phyloP scores from a whole-genome alignment of 2,329 filamentous ascomycete genomes.

The Neofusicoccum parvum region DNA sequence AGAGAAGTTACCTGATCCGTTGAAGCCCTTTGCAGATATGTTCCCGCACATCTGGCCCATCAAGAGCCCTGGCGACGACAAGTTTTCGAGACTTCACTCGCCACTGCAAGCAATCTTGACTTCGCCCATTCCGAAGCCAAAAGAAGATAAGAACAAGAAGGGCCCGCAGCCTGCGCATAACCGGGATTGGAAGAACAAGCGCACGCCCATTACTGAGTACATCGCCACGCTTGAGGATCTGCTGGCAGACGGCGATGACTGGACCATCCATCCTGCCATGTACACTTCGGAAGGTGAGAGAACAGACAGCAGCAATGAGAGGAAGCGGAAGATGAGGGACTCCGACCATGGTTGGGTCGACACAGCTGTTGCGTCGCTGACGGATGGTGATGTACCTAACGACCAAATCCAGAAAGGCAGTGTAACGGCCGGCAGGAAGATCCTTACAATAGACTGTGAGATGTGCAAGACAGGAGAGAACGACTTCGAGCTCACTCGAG shows the following conservation, averaged over 20 bases:
- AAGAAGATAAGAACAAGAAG: constrained; percentile 64
- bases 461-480: constrained; percentile 89
- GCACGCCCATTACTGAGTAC: constrained; percentile 81
- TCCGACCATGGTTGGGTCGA: constrained; percentile 76
- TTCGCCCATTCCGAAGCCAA: constrained; percentile 68
- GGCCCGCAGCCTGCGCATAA: constrained; percentile 63
- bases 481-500: constrained; percentile 80
- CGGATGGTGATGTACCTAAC: constrained; percentile 70
- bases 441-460: constrained; percentile 90
- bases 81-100: constrained; percentile 78
- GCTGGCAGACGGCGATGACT: constrained; percentile 70
- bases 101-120: constrained; percentile 83
- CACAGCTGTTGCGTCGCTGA: constrained; percentile 66
- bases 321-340: constrained; percentile 54
- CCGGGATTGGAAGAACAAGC: constrained; percentile 70
- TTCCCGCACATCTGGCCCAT: constrained; percentile 91
- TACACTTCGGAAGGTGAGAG: constrained; percentile 61
- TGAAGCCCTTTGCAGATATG: constrained; percentile 72
- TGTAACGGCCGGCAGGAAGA: constrained; percentile 75
- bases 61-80: constrained; percentile 82
- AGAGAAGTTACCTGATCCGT: constrained; percentile 43
- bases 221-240: constrained; percentile 73
- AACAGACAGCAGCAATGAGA: constrained; percentile 54
- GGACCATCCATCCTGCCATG: constrained; percentile 77
- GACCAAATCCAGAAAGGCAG: constrained; percentile 76